Percentiles rank a stretch among this genome's conserved stretches.
Evolutionary conservation across 176 grass and related monocot species (phyloP).

Genomic region (Urochloa ruziziensis): DNA sequence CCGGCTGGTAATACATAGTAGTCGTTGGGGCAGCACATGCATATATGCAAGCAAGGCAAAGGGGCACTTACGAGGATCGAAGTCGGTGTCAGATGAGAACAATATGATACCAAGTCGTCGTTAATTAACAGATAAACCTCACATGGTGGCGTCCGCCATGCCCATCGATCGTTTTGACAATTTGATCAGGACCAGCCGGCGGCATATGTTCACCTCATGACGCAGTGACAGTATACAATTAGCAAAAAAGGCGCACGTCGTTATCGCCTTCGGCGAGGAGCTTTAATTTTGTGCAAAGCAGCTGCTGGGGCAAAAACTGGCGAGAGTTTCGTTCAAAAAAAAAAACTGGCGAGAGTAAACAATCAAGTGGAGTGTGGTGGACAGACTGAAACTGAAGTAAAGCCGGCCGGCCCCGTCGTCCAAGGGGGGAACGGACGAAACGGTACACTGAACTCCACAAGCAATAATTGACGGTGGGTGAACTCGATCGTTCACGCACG

Average conservation of each 20-base stretch:
- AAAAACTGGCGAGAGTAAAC: no score
- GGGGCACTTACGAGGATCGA: slow-evolving; percentile 30
- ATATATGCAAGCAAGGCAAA: background rate
- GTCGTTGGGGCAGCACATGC: slow-evolving; percentile 27
- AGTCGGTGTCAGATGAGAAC: slow-evolving; percentile 38
- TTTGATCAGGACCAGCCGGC: background rate
- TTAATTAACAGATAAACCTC: slow-evolving; percentile 15
- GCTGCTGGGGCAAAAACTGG: background rate
- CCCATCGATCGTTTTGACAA: slow-evolving; percentile 21
- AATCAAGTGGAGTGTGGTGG: no score
- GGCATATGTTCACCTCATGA: background rate
- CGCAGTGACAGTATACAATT: background rate
- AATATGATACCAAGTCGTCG: background rate
- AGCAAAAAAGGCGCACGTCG: background rate
- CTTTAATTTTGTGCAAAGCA: background rate
- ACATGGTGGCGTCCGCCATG: no score
- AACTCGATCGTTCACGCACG: no score
- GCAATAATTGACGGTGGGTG: no score
- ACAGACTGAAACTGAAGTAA: no score
- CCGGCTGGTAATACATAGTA: background rate
- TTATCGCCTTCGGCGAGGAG: background rate
- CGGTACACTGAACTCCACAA: no score
- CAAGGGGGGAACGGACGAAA: no score
- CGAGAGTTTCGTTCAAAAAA: no score
- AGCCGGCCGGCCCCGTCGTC: no score